Base-by-base conservation (phyloP, 768 basidiomycete genomes). In the Leccinum pellstonianum region DNA sequence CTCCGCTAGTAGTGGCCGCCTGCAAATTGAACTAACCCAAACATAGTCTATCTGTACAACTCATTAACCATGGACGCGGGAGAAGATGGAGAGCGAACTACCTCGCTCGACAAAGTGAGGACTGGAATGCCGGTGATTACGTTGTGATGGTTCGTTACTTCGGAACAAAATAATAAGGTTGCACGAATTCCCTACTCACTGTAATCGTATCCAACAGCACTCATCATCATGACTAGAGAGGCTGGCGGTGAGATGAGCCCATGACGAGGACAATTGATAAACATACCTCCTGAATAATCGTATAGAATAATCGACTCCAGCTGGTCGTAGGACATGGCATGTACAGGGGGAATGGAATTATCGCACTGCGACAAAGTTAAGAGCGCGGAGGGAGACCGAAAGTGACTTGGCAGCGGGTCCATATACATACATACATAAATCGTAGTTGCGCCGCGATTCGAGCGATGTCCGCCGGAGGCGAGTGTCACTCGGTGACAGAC, bases 41-140 rank as follows among this genome's bases (percentile, higher is more conserved):
- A 66, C 5, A 10, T 58, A 46, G 15, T 61, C 35, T 46, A 67
- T 49, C 65, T 66, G 31, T 43, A n/a, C 7, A 33, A 23, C 15
- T 11, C 7, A 19, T 64, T 2, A 60, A 2, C 9, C 6, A 12
- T 15, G 2, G 37, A n/a, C 5, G 8, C 38, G 5, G 2, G 15
- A 37, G 21, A 8, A 4, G 14, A 23, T 31, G 14, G 5, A 6
- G 17, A n/a, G 56, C 5, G 11, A 65, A 11, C 25, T 52, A 63
- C 65, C 54, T 66, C 65, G 53, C 56, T 52, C 11, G 61, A 23
- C 21, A 66, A 51, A 21, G 57, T 66, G 38, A 66, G 65, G 31
- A 60, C 65, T 66, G 27, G 9, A 35, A 7, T 17, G 15, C 15
- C 19, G 37, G 43, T 15, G 12, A 27, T 5, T 17, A n/a, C n/a